Evolutionary conservation across 2,329 filamentous ascomycete genomes (phyloP).

Genomic region (Geosmithia putterillii): DNA sequence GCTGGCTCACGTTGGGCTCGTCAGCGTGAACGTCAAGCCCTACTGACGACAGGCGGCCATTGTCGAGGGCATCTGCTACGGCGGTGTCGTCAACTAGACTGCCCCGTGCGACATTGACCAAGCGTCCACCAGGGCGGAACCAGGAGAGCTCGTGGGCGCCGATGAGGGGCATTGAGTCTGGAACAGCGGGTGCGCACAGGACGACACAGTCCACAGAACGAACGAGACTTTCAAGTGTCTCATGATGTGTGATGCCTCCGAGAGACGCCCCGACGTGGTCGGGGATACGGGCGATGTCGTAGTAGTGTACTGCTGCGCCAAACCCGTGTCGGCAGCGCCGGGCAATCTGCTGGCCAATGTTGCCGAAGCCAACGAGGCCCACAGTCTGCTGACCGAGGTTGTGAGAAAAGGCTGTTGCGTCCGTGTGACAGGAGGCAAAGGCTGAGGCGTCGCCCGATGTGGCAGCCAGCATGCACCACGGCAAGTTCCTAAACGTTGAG

Average conservation of each 20-base stretch:
- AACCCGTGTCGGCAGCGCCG: slow-evolving; percentile 40
- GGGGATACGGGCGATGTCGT: slow-evolving; percentile 42
- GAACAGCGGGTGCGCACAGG: slow-evolving; percentile 38
- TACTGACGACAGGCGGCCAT: slow-evolving; percentile 33
- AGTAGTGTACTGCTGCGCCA: slow-evolving; percentile 55
- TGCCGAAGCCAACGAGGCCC: slow-evolving; percentile 58
- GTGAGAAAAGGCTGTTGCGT: slow-evolving; percentile 45
- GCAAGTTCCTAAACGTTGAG: slow-evolving; percentile 54
- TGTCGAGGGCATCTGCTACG: slow-evolving; percentile 44
- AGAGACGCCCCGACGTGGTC: slow-evolving; percentile 26
- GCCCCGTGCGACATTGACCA: slow-evolving; percentile 56
- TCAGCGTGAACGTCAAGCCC: slow-evolving; percentile 53
- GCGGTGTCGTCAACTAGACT: slow-evolving; percentile 53
- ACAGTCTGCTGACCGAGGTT: slow-evolving; percentile 51
- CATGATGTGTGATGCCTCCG: slow-evolving; percentile 28
- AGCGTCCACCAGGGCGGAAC: slow-evolving; percentile 43
- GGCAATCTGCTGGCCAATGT: slow-evolving; percentile 51
- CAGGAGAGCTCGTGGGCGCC: slow-evolving; percentile 29
- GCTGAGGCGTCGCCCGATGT: slow-evolving; percentile 16
- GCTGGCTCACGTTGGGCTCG: slow-evolving; percentile 41
- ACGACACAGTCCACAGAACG: slow-evolving; percentile 45
- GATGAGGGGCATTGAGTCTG: slow-evolving; percentile 23
- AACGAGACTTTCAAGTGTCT: slow-evolving; percentile 36
- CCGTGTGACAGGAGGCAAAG: slow-evolving; percentile 48
- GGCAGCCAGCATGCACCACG: slow-evolving; percentile 50